A percentile compares a stretch with the other conserved stretches of the same genome.
phyloP scores from a whole-genome alignment of 768 basidiomycete species.

The Tulasnella sp. region DNA sequence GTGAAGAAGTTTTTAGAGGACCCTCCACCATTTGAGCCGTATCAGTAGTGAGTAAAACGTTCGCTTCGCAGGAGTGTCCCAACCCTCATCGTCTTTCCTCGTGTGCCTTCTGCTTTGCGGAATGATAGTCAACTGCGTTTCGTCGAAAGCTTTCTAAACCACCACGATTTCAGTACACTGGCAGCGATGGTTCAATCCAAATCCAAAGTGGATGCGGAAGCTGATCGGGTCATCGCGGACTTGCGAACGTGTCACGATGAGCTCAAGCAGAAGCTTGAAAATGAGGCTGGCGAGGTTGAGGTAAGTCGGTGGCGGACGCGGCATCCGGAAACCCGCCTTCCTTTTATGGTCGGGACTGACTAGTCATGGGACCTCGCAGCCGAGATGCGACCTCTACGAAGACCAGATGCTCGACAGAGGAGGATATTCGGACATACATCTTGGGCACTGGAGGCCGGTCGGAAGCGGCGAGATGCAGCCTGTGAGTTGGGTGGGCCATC shows the following conservation, averaged over 20 bases:
- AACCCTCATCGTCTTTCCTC: background rate
- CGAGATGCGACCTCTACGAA: slow-evolving; percentile 11
- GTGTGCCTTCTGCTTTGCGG: background rate
- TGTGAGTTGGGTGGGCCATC: background rate
- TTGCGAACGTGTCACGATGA: background rate
- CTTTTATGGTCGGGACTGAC: background rate
- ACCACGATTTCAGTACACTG: background rate
- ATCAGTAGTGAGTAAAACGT: background rate
- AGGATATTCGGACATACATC: background rate
- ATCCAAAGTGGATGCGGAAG: background rate
- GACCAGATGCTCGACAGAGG: background rate
- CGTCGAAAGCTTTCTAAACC: background rate
- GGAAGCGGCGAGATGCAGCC: background rate
- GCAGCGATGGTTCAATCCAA: background rate
- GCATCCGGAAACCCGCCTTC: background rate
- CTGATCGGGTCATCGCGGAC: background rate
- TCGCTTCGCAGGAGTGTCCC: background rate
- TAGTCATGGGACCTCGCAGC: background rate
- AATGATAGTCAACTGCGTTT: background rate
- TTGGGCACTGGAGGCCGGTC: background rate
- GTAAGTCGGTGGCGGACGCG: background rate
- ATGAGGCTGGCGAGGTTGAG: background rate
- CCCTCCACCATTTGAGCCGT: background rate
- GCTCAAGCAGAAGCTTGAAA: background rate
- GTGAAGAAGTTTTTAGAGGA: background rate